phyloP scores from a whole-genome alignment of 768 basidiomycete species.

The Tulasnella sp. region DNA sequence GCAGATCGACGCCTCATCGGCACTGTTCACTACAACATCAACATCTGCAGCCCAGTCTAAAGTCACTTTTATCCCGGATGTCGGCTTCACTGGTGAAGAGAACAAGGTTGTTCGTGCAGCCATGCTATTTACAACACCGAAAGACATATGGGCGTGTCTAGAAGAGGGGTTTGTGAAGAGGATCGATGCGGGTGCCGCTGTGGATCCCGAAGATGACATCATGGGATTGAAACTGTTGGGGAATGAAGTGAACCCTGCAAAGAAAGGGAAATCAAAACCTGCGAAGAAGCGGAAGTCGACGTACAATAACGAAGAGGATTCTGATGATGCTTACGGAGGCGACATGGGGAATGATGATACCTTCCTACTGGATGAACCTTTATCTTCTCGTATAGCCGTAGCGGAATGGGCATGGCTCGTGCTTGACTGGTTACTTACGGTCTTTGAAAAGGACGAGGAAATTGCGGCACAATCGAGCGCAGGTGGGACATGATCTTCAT shows the following conservation, averaged over 20 bases:
- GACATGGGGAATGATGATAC: too few species aligned
- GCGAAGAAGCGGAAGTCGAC: too few species aligned
- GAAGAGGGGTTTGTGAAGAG: background rate
- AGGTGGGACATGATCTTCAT: background rate
- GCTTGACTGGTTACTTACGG: background rate
- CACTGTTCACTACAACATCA: background rate
- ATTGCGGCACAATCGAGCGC: background rate
- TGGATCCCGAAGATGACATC: background rate
- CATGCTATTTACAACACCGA: background rate
- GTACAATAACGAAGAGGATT: too few species aligned
- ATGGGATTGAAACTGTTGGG: too few species aligned
- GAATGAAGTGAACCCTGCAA: too few species aligned
- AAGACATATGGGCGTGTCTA: background rate
- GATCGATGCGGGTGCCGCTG: background rate
- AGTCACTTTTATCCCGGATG: background rate
- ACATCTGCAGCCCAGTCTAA: background rate
- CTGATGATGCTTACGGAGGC: too few species aligned
- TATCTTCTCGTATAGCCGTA: background rate
- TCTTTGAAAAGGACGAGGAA: conserved; percentile 1
- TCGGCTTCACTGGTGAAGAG: background rate
- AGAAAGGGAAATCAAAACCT: too few species aligned
- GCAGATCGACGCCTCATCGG: background rate
- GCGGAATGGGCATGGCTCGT: background rate
- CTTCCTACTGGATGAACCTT: too few species aligned
- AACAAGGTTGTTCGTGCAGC: background rate